Percentiles rank a stretch among this genome's conserved stretches.
These are phyloP conservation scores for Xylaria castorea DNA, from an alignment of 495 filamentous ascomycete genomes.

Conservation along the genomic window DNA sequence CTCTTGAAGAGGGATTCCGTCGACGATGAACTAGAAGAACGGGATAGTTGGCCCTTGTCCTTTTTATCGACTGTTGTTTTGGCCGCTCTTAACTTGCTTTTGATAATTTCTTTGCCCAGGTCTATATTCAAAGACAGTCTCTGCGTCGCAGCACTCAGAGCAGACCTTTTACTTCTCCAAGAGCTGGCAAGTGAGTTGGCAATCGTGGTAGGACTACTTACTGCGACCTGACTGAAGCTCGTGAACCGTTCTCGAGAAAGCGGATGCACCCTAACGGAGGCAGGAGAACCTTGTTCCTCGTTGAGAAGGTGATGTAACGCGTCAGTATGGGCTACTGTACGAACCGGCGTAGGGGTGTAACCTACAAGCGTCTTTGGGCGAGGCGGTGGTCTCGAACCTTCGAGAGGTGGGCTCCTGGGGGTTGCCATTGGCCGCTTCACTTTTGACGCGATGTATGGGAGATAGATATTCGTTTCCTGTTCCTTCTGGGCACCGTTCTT, in stretches of 20 bases:
- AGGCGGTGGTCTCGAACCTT: neutral
- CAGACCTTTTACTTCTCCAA: conserved; percentile 4
- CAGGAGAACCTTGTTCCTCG: neutral
- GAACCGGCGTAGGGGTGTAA: neutral
- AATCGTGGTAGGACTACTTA: neutral
- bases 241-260: conserved; percentile 1
- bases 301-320: neutral
- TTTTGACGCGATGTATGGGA: neutral
- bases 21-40: conserved; percentile 1
- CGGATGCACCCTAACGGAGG: neutral
- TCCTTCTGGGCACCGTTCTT: neutral
- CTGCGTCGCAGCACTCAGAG: neutral
- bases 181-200: neutral
- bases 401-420: neutral
- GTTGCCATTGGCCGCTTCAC: neutral
- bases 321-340: neutral
- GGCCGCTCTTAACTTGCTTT: neutral
- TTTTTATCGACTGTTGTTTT: neutral
- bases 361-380: neutral
- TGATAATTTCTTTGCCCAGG: neutral
- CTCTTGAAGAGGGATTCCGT: neutral
- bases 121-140: neutral
- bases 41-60: neutral
- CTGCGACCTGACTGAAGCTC: neutral
- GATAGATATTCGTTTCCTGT: neutral